Evolutionary conservation across 192 early-diverging fungal species (phyloP), one percentile per base, ranked within the genome.

Genomic region (Backusella parvicylindrica): DNA sequence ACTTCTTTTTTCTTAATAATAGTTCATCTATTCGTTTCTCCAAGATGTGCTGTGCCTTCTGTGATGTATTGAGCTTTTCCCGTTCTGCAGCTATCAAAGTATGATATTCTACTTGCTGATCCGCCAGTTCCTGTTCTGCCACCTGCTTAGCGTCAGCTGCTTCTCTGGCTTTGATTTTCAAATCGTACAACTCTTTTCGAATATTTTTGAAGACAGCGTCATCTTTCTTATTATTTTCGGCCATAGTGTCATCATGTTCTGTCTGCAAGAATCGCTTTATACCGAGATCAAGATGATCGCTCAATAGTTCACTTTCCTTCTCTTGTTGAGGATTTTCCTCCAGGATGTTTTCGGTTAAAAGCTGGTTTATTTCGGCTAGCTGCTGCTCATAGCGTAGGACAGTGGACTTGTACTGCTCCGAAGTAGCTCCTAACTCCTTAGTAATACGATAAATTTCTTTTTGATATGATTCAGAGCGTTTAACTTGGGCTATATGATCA

Each of bases 21-120:
- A 86, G 38, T 37, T 86, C 83, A 72, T 88, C 84, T 76, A 88
- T 83, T 64, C 78, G 75, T 8, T 69, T 75, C 63, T 88, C 86
- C 56, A 88, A 71, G 18, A 80, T 71, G 4, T 64, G 68, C 35
- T 73, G 79, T 23, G 83, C 79, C 74, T 74, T 77, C 37, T 86
- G 37, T 26, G 41, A 70, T 9, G 40, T 37, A 21, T 47, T 30
- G 12, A 70, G 41, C 40, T 70, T 37, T 16, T 70, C 68, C 0
- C 37, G 38, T 26, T 31, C 38, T 30, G 28, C 36, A 11, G n/a
- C 38, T 16, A 70, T 70, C 23, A 41, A 70, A 13, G 9, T 43
- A 12, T 43, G 28, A 13, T 70, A 28, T 26, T 18, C 38, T 1
- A 43, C 38, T 70, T 70, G 40, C 21, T 43, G 36, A 30, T 47